Evolutionary conservation across 345 rosid species (phyloP).

Genomic region (Dipteronia dyeriana): DNA sequence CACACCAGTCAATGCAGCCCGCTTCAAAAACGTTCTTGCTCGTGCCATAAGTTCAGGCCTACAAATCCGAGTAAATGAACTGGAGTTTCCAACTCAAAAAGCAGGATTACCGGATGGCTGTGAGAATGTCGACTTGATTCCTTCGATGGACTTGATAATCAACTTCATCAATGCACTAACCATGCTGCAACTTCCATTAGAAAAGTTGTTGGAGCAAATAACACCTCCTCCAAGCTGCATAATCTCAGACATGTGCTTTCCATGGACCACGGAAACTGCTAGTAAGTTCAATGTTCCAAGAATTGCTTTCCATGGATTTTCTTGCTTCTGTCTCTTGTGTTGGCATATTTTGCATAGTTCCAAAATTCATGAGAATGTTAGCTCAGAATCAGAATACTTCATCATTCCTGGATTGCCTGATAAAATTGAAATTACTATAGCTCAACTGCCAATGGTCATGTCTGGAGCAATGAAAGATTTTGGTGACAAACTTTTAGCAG

Average conservation of each 20-base stretch:
- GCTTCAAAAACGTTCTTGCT: slow-evolving; percentile 22
- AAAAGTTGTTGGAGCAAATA: slow-evolving; percentile 31
- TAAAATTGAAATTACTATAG: background rate
- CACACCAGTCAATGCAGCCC: slow-evolving; percentile 30
- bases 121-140: slow-evolving; percentile 41
- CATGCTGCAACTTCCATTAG: slow-evolving; percentile 29
- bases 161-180: slow-evolving; percentile 31
- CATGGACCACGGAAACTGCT: slow-evolving; percentile 38
- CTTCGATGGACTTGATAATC: slow-evolving; percentile 11
- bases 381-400: background rate
- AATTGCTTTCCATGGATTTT: slow-evolving; percentile 42
- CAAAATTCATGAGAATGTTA: slow-evolving; percentile 18
- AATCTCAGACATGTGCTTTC: slow-evolving; percentile 41
- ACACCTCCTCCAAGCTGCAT: slow-evolving; percentile 43
- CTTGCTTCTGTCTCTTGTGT: slow-evolving; percentile 40
- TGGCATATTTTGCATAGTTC: slow-evolving; percentile 18
- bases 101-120: slow-evolving; percentile 42
- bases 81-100: slow-evolving; percentile 29
- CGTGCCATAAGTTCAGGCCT: slow-evolving; percentile 29
- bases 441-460: no score
- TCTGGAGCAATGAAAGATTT: no score
- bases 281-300: slow-evolving; percentile 43
- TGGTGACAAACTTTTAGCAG: no score
- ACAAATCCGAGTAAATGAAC: slow-evolving; percentile 23
- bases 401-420: slow-evolving; percentile 2